phyloP scores from a whole-genome alignment of 2,329 filamentous ascomycete species.

The Biscogniauxia sp. region DNA sequence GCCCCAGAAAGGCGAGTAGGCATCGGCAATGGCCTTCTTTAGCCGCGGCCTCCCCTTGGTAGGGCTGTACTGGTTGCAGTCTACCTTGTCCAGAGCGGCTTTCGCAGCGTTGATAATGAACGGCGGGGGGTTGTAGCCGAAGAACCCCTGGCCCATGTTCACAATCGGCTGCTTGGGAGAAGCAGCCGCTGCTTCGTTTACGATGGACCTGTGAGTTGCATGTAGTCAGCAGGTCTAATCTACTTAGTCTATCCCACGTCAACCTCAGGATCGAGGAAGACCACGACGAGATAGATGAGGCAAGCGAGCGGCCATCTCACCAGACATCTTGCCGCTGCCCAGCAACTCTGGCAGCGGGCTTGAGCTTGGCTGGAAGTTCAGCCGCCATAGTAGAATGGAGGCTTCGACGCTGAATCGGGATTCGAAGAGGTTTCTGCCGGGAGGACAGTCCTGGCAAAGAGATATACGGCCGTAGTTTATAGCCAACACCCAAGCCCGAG shows the following conservation, averaged over 20 bases:
- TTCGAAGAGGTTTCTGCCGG: not conserved
- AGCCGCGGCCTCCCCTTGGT: constrained; percentile 90
- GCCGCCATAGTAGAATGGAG: constrained; percentile 39
- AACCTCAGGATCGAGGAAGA: constrained; percentile 1
- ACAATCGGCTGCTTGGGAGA: constrained; percentile 63
- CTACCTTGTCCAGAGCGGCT: constrained; percentile 80
- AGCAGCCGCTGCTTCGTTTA: constrained; percentile 63
- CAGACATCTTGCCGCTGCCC: constrained; percentile 53
- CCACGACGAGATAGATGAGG: not conserved
- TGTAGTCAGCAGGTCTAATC: constrained; percentile 13
- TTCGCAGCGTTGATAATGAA: constrained; percentile 94
- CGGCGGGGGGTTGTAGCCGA: constrained; percentile 88
- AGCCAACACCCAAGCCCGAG: not conserved
- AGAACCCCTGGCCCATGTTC: constrained; percentile 69
- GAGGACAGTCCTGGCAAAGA: not conserved
- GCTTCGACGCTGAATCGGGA: constrained; percentile 9
- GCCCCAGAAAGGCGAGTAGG: constrained; percentile 88
- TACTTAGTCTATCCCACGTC: constrained; percentile 1
- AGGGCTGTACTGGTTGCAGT: constrained; percentile 98
- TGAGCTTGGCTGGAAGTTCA: constrained; percentile 42
- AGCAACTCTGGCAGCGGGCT: constrained; percentile 49
- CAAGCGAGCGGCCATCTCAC: constrained; percentile 31
- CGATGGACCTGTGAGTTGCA: constrained; percentile 51
- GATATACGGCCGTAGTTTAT: not conserved
- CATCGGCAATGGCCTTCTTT: constrained; percentile 88